A percentile compares a stretch with the other conserved stretches of the same genome.
phyloP scores from a whole-genome alignment of 2,329 filamentous ascomycete genomes.

The Sphaerulina vaccinii region DNA sequence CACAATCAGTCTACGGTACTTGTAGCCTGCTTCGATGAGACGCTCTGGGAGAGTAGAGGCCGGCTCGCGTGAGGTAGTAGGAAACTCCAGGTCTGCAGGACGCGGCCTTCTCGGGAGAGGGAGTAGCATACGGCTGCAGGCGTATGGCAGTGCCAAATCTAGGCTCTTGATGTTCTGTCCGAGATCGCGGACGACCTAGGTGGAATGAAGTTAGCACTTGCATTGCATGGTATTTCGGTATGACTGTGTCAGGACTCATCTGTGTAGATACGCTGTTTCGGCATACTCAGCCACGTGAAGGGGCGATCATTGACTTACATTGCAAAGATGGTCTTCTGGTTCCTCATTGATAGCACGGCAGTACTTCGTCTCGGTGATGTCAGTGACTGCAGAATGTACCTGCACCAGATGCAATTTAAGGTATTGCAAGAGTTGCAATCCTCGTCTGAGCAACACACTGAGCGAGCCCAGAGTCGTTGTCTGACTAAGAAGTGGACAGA shows the following conservation, averaged over 20 bases:
- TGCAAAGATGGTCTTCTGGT: conserved; percentile 26
- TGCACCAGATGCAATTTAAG: conserved; percentile 24
- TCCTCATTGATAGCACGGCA: conserved; percentile 15
- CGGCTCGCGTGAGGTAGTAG: conserved; percentile 18
- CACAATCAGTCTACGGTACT: conserved; percentile 24
- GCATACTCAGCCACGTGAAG: no score
- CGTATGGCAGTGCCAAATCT: conserved; percentile 28
- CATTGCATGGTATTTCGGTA: no score
- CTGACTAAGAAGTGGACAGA: conserved; percentile 19
- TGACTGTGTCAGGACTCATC: no score
- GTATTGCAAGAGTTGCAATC: conserved; percentile 19
- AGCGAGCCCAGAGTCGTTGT: conserved; percentile 11
- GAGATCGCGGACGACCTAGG: conserved; percentile 20
- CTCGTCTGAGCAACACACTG: conserved; percentile 20
- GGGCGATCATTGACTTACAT: no score
- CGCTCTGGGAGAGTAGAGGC: conserved; percentile 17
- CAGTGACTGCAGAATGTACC: background rate
- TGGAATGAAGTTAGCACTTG: no score
- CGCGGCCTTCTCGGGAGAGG: conserved; percentile 2
- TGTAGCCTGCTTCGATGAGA: conserved; percentile 21
- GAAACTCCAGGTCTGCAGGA: conserved; percentile 4
- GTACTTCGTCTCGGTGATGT: conserved; percentile 2
- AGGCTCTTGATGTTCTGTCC: conserved; percentile 22
- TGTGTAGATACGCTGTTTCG: no score
- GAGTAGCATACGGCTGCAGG: conserved; percentile 23